Conservation (phyloP, 2,329 filamentous ascomycete genomes). For the Fusarium devonianum region DNA sequence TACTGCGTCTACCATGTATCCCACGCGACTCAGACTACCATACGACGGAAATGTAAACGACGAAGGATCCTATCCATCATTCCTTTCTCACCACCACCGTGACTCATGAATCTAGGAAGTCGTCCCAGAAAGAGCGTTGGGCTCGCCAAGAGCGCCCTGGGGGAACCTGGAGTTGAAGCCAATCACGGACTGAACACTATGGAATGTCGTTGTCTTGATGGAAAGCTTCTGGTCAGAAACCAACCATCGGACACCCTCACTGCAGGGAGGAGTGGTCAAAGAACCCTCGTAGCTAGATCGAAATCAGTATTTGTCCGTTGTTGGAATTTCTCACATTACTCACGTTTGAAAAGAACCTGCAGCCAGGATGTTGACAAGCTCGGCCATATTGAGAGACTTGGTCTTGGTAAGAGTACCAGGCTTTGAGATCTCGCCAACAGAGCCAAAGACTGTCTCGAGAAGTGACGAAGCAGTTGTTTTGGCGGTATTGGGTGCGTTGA, state of each 20-base stretch:
- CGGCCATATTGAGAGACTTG: conserved; percentile 51
- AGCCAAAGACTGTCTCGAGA: conserved; percentile 48
- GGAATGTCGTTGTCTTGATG: conserved; percentile 48
- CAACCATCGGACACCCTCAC: conserved; percentile 63
- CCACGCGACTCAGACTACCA: no score
- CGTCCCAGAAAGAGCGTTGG: conserved; percentile 13
- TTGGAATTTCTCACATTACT: no score
- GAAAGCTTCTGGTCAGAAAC: conserved; percentile 57
- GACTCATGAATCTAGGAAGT: no score
- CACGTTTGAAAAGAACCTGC: conserved; percentile 45
- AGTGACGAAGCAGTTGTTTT: conserved; percentile 36
- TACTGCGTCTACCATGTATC: no score
- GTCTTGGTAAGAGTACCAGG: conserved; percentile 50
- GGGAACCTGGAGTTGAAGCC: conserved; percentile 26
- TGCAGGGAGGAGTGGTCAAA: conserved; percentile 68
- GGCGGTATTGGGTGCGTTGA: conserved; percentile 5
- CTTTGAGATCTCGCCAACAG: conserved; percentile 45
- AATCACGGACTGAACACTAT: conserved; percentile 18
- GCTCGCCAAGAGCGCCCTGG: conserved; percentile 16
- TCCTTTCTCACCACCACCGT: no score
- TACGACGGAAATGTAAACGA: no score
- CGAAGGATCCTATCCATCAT: no score
- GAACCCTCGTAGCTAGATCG: conserved; percentile 58
- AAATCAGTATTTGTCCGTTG: conserved; percentile 6
- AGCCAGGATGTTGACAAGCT: conserved; percentile 44